These are phyloP conservation scores for Zymoseptoria passerinii DNA, from an alignment of 2,329 filamentous ascomycete genomes.

Conservation along the genomic window DNA sequence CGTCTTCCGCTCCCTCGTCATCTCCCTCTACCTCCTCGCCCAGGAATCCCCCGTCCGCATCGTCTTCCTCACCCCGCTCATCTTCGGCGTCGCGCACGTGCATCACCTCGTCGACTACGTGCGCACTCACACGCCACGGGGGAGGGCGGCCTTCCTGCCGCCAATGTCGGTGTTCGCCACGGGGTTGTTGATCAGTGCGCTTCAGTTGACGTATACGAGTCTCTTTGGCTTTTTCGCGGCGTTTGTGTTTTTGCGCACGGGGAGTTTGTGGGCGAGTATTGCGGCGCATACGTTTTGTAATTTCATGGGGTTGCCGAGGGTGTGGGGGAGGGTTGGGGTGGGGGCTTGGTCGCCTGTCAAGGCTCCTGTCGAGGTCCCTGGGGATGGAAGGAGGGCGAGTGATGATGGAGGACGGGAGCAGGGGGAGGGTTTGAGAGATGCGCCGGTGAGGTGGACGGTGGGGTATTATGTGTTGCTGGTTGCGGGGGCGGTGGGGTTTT, in stretches of 20 bases:
- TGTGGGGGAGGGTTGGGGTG: conserved; percentile 66
- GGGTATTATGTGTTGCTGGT: conserved; percentile 73
- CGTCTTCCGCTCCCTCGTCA: conserved; percentile 79
- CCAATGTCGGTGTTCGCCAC: conserved; percentile 18
- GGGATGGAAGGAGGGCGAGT: not conserved
- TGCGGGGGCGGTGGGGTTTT: conserved; percentile 63
- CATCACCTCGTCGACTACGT: conserved; percentile 96
- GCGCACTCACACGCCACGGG: conserved; percentile 58
- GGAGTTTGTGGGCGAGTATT: conserved; percentile 67
- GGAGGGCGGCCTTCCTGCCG: conserved; percentile 7
- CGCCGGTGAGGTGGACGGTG: conserved; percentile 55
- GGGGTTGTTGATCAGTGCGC: conserved; percentile 57
- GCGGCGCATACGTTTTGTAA: conserved; percentile 85
- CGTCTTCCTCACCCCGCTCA: conserved; percentile 73
- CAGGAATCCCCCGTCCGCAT: conserved; percentile 48
- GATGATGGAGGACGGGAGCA: not conserved
- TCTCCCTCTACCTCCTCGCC: conserved; percentile 73
- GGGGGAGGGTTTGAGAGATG: not conserved
- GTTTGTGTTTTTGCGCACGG: conserved; percentile 79
- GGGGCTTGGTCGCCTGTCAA: not conserved
- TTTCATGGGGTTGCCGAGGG: conserved; percentile 74
- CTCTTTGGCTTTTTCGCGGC: conserved; percentile 90
- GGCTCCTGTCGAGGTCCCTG: too few species aligned
- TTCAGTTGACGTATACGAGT: conserved; percentile 86
- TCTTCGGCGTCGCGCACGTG: conserved; percentile 87